Evolutionary conservation across 2,329 filamentous ascomycete genomes (phyloP), one percentile per base, ranked within the genome.

Genomic region (Colletotrichum scovillei): DNA sequence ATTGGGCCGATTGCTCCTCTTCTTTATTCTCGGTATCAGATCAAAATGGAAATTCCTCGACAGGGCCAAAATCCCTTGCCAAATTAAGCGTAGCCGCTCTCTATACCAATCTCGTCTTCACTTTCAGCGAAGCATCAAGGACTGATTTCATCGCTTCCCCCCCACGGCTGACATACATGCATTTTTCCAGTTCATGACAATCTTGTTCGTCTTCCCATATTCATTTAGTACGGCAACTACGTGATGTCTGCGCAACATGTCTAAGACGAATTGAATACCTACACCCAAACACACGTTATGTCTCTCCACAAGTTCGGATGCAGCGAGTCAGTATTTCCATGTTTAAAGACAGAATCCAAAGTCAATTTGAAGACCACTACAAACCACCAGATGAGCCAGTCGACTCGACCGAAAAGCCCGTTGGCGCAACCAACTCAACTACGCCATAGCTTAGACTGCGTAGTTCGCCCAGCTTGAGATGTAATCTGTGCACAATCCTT

Each of bases 11-110:
- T 42, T 42, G 22, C 35, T 30, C 14, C 4, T 26, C 4, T 26
- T 24, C 22, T 22, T 14, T 19, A 32, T 22, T 70, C 69, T 55
- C 5, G 26, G 26, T 28, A 69, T 70, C 70, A 69, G 70, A 73
- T 73, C 32, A 46, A 46, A 64, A 63, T 62, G 60, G 63, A 30
- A 26, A 63, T 57, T 71, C 63, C 66, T 58, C 64, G 57, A 49
- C 65, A 55, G 60, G 69, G 69, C 58, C 65, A 63, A 28, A 63
- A 19, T 52, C 24, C 65, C 59, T 62, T 64, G 69, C 63, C 32
- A 22, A 53, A 9, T 49, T 53, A 35, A 63, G 67, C 12, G 59
- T 67, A 65, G 67, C 70, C 35, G 70, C 30, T n/a, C 12, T 46
- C 26, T 57, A 22, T 30, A 16, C 24, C n/a, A 35, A 26, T 55